Base-by-base conservation (phyloP, 2,329 filamentous ascomycete genomes). In the Zopfia rhizophila region DNA sequence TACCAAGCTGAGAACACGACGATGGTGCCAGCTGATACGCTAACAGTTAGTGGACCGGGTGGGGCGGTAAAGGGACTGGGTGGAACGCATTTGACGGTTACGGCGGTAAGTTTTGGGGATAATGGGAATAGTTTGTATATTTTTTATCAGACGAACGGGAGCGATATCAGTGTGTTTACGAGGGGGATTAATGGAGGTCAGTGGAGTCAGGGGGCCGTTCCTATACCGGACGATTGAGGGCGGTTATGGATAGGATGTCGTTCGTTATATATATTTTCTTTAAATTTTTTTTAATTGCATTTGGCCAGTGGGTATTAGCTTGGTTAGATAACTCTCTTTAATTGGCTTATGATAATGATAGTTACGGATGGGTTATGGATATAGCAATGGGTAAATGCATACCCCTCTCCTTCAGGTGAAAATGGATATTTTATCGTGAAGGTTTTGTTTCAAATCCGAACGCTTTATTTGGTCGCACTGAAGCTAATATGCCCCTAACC, bases 21-120 rank as follows among this genome's bases (percentile, higher is more conserved):
- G 1, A 63, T 70, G 12, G 35, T 61, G 0, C 39, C 45, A 6
- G 53, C 54, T 12, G 56, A 68, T 10, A 55, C 56, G 1, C 74
- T 76, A 36, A 63, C 57, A 0, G 63, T 77, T 17, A 60, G 56
- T 7, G 55, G 61, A 16, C 48, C 55, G 1, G 60, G 51, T 0
- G 66, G 64, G 5, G 57, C 67, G 0, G 58, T 65, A 1, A 36
- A 51, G 5, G 72, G 65, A 1, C 51, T 76, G 1, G 61, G 64
- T 1, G 74, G 73, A 2, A 74, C 72, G 3, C 74, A 76, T 56
- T 38, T 76, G 25, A 73, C 63, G 1, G 67, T 72, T 12, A 72
- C 69, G 3, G 61, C 72, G 4, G 52, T 72, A 12, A 61, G 66
- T 7, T 56, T 51, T 17, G 41, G 57, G 3, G 60, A 68, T 14